phyloP scores from a whole-genome alignment of 768 basidiomycete genomes.

The Boletus eberwhitei region DNA sequence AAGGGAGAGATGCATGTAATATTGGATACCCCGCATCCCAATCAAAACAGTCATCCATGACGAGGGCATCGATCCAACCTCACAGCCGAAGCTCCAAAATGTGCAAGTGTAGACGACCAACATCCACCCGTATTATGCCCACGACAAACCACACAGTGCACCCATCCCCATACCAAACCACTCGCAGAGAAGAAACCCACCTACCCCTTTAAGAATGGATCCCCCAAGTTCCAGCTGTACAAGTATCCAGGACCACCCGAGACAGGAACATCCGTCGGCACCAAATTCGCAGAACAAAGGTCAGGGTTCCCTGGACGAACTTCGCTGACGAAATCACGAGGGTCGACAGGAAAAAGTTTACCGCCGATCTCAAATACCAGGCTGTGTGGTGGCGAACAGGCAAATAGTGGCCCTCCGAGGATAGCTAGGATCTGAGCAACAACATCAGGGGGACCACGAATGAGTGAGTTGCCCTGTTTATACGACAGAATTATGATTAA shows the following conservation, averaged over 20 bases:
- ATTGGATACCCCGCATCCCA: conserved; percentile 3
- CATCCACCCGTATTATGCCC: conserved; percentile 7
- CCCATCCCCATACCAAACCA: neutral
- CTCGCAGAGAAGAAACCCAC: conserved; percentile 18
- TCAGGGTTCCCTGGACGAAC: conserved; percentile 35
- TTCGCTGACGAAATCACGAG: conserved; percentile 62
- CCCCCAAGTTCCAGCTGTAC: conserved; percentile 77
- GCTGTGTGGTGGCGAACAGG: conserved; percentile 59
- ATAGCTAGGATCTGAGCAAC: conserved; percentile 43
- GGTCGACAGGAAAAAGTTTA: conserved; percentile 66
- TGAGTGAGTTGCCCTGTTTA: conserved; percentile 66
- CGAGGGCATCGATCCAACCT: neutral
- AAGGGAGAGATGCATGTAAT: neutral
- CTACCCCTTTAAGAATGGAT: conserved; percentile 73
- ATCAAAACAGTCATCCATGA: neutral
- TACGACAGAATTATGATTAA: neutral
- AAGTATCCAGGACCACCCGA: conserved; percentile 50
- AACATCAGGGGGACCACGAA: conserved; percentile 72
- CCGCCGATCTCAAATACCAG: conserved; percentile 70
- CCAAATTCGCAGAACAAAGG: conserved; percentile 54
- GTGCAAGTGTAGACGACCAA: neutral
- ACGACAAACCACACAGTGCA: neutral
- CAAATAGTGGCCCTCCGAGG: conserved; percentile 47
- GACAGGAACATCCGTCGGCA: conserved; percentile 58
- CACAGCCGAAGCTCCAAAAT: neutral